phyloP scores from a whole-genome alignment of 495 filamentous ascomycete species.

The Achaetomiella virescens region DNA sequence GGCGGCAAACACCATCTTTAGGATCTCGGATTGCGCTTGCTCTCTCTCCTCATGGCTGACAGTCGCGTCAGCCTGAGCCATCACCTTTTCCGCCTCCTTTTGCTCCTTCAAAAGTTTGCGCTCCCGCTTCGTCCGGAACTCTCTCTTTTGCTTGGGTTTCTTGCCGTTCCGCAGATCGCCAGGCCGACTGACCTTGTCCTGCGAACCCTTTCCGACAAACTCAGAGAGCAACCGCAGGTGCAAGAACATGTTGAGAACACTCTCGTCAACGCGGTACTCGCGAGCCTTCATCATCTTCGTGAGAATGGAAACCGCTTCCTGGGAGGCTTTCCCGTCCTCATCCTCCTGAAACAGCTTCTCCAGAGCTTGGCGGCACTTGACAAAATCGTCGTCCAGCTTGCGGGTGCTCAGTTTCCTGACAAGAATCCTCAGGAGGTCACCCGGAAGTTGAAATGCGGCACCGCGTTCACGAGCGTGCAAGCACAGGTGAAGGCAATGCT shows the following conservation, averaged over 20 bases:
- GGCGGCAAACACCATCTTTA: slow-evolving; percentile 89
- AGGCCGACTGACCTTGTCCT: slow-evolving; percentile 59
- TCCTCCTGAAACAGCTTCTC: slow-evolving; percentile 80
- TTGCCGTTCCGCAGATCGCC: slow-evolving; percentile 46
- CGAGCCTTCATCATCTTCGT: slow-evolving; percentile 90
- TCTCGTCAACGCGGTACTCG: slow-evolving; percentile 75
- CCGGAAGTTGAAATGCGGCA: slow-evolving; percentile 96
- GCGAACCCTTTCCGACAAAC: slow-evolving; percentile 74
- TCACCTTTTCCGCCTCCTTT: slow-evolving; percentile 83
- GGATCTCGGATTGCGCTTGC: slow-evolving; percentile 82
- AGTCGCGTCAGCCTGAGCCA: slow-evolving; percentile 83
- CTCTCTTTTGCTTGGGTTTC: slow-evolving; percentile 64
- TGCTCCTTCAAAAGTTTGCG: slow-evolving; percentile 68
- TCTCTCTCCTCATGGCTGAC: slow-evolving; percentile 90
- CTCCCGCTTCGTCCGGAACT: slow-evolving; percentile 43
- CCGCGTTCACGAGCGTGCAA: slow-evolving; percentile 65
- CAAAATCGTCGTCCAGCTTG: slow-evolving; percentile 61
- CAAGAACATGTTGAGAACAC: slow-evolving; percentile 83
- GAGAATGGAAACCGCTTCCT: slow-evolving; percentile 78
- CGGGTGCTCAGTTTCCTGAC: slow-evolving; percentile 70
- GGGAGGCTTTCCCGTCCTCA: slow-evolving; percentile 77
- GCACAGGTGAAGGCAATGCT: slow-evolving; percentile 79
- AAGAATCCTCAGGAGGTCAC: slow-evolving; percentile 78
- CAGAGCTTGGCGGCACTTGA: slow-evolving; percentile 72
- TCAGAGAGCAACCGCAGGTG: slow-evolving; percentile 83